Conservation (phyloP, 2,329 filamentous ascomycete genomes). For the Uncinocarpus reesii region DNA sequence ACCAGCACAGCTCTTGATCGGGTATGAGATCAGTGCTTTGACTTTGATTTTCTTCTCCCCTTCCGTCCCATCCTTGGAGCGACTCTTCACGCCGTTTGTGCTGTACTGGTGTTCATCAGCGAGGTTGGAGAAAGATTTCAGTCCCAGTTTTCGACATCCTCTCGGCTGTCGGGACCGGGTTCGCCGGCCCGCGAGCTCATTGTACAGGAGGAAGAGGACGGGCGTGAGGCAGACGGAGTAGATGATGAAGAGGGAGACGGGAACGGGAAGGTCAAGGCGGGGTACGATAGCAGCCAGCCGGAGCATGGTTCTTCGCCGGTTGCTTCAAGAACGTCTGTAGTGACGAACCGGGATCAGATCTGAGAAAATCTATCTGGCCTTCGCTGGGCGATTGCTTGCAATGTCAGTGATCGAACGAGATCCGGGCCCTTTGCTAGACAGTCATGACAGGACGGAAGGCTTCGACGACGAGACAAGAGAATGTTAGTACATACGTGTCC, state of each 20-base stretch:
- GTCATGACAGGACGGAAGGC: no score
- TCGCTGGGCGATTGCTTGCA: no score
- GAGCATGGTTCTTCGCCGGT: constrained; percentile 16
- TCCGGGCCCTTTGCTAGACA: no score
- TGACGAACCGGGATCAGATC: no score
- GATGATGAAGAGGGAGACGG: constrained; percentile 13
- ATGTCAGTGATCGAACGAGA: no score
- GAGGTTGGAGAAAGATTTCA: constrained; percentile 43
- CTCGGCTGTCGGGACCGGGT: constrained; percentile 25
- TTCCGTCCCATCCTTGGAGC: constrained; percentile 22
- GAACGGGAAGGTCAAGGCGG: constrained; percentile 14
- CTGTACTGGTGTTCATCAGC: constrained; percentile 48
- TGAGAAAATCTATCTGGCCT: no score
- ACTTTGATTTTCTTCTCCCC: constrained; percentile 38
- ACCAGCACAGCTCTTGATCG: constrained; percentile 69
- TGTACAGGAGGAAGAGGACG: constrained; percentile 13
- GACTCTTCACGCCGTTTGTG: constrained; percentile 27
- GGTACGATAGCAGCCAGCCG: constrained; percentile 15
- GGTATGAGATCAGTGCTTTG: constrained; percentile 68
- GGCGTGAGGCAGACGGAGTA: constrained; percentile 16
- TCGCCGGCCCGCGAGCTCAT: constrained; percentile 6
- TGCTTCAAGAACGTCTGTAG: no score
- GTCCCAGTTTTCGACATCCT: constrained; percentile 46
- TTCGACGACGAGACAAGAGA: no score
- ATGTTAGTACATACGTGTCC: no score